A percentile compares a stretch with the other conserved stretches of the same genome.
Evolutionary conservation across 2,329 filamentous ascomycete species (phyloP).

Genomic region (Lachnellula suecica): DNA sequence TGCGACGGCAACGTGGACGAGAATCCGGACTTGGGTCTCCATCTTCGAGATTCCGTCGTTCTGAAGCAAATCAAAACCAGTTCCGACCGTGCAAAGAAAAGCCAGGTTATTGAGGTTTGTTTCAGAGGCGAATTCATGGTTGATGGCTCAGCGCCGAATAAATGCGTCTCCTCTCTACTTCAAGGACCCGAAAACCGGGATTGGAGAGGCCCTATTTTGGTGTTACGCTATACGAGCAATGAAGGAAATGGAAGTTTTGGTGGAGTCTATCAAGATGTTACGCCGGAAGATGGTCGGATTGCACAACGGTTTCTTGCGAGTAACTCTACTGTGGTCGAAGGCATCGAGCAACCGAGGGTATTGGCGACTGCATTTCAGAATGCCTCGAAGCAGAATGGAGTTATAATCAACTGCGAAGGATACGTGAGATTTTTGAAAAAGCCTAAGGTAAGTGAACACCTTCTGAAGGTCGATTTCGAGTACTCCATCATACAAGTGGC

Average conservation of each 20-base stretch:
- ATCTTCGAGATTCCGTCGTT: background rate
- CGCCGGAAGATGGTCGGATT: background rate
- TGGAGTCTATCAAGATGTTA: background rate
- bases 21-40: background rate
- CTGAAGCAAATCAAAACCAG: background rate
- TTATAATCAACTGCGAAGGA: background rate
- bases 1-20: background rate
- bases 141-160: background rate
- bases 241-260: background rate
- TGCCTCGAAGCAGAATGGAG: background rate
- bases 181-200: background rate
- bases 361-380: background rate
- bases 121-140: background rate
- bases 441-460: background rate
- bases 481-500: background rate
- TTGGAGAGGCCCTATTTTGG: background rate
- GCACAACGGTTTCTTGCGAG: background rate
- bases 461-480: too few species aligned
- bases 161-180: background rate
- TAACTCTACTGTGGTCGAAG: background rate
- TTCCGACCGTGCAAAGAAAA: background rate
- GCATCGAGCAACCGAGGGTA: background rate
- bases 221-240: background rate
- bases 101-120: background rate
- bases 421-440: background rate